A percentile compares a stretch with the other conserved stretches of the same genome.
phyloP scores from a whole-genome alignment of 2,329 filamentous ascomycete genomes.

The Claviceps sorghi region DNA sequence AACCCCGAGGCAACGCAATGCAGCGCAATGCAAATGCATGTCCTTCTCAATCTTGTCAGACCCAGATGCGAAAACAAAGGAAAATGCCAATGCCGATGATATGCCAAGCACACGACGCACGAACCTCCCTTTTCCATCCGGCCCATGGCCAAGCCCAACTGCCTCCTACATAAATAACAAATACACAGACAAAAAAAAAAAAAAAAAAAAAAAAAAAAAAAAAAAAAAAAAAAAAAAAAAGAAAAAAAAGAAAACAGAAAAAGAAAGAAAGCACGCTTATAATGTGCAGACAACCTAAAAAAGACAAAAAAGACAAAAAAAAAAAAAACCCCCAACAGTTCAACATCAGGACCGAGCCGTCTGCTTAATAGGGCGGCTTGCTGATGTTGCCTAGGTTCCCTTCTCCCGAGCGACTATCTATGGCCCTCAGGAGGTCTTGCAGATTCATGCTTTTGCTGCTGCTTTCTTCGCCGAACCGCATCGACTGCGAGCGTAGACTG shows the following conservation, averaged over 20 bases:
- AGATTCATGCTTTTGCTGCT: constrained; percentile 27
- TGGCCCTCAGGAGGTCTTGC: constrained; percentile 33
- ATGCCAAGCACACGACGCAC: too few relatives aligned
- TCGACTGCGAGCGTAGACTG: constrained; percentile 20
- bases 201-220: neutral
- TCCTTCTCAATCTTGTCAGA: too few relatives aligned
- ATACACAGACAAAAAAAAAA: neutral
- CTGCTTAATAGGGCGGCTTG: constrained; percentile 33
- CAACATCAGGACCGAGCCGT: neutral
- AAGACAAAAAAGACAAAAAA: neutral
- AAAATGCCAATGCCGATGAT: too few relatives aligned
- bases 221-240: neutral
- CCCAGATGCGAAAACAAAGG: too few relatives aligned
- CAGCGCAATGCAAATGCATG: too few relatives aligned
- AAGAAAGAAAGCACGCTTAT: too few relatives aligned
- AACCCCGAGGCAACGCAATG: too few relatives aligned
- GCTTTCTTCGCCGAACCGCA: constrained; percentile 19
- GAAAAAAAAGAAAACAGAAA: too few relatives aligned
- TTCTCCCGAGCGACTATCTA: constrained; percentile 34
- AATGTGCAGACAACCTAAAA: neutral
- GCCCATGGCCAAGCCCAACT: too few relatives aligned
- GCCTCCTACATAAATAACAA: too few relatives aligned
- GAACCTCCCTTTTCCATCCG: too few relatives aligned
- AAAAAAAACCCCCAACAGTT: too few relatives aligned
- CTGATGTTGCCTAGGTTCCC: constrained; percentile 30